Evolutionary conservation across 345 rosid species (phyloP), one percentile per base, ranked within the genome.

Genomic region (Psidium friedrichsthalianum): DNA sequence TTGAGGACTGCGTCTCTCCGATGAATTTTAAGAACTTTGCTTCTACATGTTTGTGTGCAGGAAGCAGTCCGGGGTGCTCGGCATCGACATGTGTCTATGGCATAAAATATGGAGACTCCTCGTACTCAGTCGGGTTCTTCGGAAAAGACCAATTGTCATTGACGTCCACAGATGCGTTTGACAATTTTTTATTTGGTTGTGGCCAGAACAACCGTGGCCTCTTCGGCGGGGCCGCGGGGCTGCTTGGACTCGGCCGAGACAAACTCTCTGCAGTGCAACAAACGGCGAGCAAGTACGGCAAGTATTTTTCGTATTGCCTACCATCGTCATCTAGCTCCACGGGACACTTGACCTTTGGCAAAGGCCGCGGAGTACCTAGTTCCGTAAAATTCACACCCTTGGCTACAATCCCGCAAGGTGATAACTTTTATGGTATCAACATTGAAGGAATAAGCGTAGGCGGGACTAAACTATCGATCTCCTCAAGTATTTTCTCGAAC

Each of bases 211-310:
- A 97, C 85, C 90, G 59, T 11, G 98, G 99, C 18, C 92, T 94
- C n/a, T 97, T 94, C 64, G 88, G 91, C 0, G 93, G 95, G n/a
- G 85, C 92, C 0, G 96, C 98, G 7, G 99, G 97, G 8, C 86
- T 97, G 51, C 90, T 95, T 21, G 99, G 99, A 3, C 95, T 97
- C 3, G 99, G 98, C 84, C 95, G 98, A 2, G 91, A 94, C 82
- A 84, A 88, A 58, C 86, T 95, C 40, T 95, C 99, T 0, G 53
- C 94, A 5, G 94, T 96, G 51, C 91, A 94, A 9, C 99, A 97
- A 88, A 93, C 96, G 0, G 91, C 94, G 5, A 8, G 74, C 2
- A 90, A 90, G 27, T 97, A 94, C 91, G 92, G 91, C 52, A 92
- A 93, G 53, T 40, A 93, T 80, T 97, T 97, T 91, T 95, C 99